These are phyloP conservation scores for Esteya vermicola DNA, from an alignment of 2,329 filamentous ascomycete species.

Conservation along the genomic window DNA sequence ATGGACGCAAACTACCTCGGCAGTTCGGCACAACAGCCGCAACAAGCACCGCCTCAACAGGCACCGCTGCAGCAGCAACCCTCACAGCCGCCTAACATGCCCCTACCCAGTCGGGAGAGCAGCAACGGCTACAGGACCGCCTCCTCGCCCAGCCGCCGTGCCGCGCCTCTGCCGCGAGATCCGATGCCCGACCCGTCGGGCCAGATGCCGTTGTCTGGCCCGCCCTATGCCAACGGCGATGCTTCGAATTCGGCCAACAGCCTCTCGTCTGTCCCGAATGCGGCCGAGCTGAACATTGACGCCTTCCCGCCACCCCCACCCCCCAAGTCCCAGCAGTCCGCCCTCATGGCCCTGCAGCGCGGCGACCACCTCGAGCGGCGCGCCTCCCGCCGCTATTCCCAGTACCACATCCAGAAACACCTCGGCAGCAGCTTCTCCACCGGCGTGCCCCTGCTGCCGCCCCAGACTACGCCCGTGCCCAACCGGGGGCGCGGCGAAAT, in stretches of 20 bases:
- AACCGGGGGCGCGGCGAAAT: slow-evolving; percentile 69
- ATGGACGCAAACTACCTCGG: slow-evolving; percentile 37
- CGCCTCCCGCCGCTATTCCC: slow-evolving; percentile 85
- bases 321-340: slow-evolving; percentile 67
- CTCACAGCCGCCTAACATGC: slow-evolving; percentile 15
- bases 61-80: slow-evolving; percentile 7
- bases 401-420: slow-evolving; percentile 93
- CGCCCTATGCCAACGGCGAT: neutral
- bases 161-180: slow-evolving; percentile 35
- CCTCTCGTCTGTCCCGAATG: no score
- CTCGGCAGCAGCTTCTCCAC: slow-evolving; percentile 59
- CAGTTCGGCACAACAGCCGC: slow-evolving; percentile 15
- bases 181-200: no score
- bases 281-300: slow-evolving; percentile 42
- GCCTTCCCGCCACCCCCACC: slow-evolving; percentile 62
- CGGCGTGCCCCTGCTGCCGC: slow-evolving; percentile 74
- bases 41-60: slow-evolving; percentile 16
- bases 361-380: slow-evolving; percentile 75
- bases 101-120: slow-evolving; percentile 13
- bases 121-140: slow-evolving; percentile 13
- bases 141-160: slow-evolving; percentile 35
- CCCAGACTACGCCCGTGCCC: slow-evolving; percentile 69
- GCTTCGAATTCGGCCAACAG: neutral
- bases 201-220: slow-evolving; percentile 24
- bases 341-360: slow-evolving; percentile 76